Base-by-base conservation (phyloP, 176 grass and related monocot genomes). In the Avena eriantha region DNA sequence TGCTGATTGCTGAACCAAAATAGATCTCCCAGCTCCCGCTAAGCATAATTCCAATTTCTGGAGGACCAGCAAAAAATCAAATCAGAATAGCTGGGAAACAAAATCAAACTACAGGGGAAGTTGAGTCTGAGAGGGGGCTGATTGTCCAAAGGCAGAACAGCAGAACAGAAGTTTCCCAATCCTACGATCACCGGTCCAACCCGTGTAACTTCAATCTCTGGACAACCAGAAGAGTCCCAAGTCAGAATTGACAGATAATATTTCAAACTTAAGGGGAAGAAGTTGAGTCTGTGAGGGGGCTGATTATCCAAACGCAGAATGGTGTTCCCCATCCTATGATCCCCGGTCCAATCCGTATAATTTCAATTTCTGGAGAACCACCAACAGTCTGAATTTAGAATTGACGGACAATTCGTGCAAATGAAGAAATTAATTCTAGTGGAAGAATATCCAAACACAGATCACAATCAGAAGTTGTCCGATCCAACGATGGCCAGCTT, bases 41-140 rank as follows among this genome's bases (percentile, higher is more conserved):
- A 39, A 39, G 36, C 7, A 10, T 6, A 26, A 51, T 69, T 89
- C 55, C 54, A 69, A 61, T 17, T 71, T 8, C 87, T 88, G 65
- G n/a, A 84, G 43, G 6, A 46, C 43, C 43, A 46, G 43, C 43
- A 46, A 46, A 46, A 46, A 46, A 2, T 6, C 8, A 1, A 46
- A 46, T 46, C 55, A 84, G 29, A 77, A 39, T 29, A 49, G 41
- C 2, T 12, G 10, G 0, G 43, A 46, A 46, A 9, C 0, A 60
- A 1, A n/a, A 23, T 64, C 2, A 56, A n/a, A 43, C 13, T 12
- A 6, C 13, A 26, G 36, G 4, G 12, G 13, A 48, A 45, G 2
- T 49, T 16, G 46, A 73, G 79, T 66, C 8, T 69, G 11, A 22
- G 71, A 46, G 24, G 3, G 3, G 8, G 26, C 13, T 34, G 22